phyloP scores from a whole-genome alignment of 148 eudicot species.

The Agrostemma githago region DNA sequence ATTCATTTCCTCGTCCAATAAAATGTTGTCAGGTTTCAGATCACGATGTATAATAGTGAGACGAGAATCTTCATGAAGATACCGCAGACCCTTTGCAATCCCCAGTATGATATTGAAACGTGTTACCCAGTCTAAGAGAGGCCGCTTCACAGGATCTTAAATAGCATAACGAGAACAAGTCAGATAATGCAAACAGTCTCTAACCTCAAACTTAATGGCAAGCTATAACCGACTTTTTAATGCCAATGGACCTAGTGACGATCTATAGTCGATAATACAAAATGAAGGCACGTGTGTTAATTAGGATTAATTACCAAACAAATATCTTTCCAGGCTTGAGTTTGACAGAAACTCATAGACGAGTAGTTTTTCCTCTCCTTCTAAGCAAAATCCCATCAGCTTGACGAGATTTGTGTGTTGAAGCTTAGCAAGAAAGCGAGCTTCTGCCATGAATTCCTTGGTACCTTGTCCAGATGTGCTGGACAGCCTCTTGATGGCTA shows the following conservation, averaged over 20 bases:
- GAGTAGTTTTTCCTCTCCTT: constrained; percentile 73
- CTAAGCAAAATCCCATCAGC: constrained; percentile 62
- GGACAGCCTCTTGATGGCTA: constrained; percentile 67
- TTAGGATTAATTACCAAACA: constrained; percentile 43
- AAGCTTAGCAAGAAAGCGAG: constrained; percentile 53
- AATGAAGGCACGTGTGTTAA: no score
- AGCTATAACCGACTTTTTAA: no score
- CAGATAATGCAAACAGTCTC: neutral
- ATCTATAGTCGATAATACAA: no score
- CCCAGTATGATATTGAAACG: constrained; percentile 28
- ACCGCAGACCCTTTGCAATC: constrained; percentile 31
- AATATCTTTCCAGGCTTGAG: constrained; percentile 54
- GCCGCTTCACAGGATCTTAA: constrained; percentile 10
- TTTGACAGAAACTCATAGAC: constrained; percentile 68
- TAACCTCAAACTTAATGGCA: neutral
- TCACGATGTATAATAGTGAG: constrained; percentile 34
- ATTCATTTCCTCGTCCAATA: constrained; percentile 47
- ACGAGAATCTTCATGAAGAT: constrained; percentile 34
- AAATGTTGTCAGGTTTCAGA: constrained; percentile 60
- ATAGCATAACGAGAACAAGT: neutral
- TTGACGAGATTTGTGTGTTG: constrained; percentile 74
- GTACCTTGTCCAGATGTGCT: constrained; percentile 55
- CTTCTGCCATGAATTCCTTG: constrained; percentile 72
- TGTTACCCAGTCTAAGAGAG: constrained; percentile 16
- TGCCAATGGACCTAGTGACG: neutral